Base-by-base conservation (phyloP, 2,329 filamentous ascomycete genomes). In the Magnaporthales sp. region DNA sequence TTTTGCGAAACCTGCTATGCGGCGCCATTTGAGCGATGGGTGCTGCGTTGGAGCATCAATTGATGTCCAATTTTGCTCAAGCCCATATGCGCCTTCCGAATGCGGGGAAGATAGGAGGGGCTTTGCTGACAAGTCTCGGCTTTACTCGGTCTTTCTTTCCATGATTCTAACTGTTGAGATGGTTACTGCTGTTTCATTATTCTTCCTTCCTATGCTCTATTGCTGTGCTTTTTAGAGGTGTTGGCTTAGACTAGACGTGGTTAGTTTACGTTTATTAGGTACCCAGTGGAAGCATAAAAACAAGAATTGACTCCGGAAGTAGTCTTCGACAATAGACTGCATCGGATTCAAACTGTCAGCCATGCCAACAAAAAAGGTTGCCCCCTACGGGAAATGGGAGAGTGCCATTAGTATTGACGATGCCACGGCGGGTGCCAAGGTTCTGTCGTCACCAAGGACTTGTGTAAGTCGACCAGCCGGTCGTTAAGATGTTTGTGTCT, bases 371-470 rank as follows among this genome's bases (percentile, higher is more conserved):
- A 75, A 73, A 66, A 68, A 68, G 24, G 71, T 70, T 19, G 75
- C 71, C 0, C 74, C 73, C 2, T 79, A 80, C 27, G 79, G 79
- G 26, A 70, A 75, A 8, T 81, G 79, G 79, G 67, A 73, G 15
- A 80, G 79, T 3, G 72, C 74, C 9, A 79, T 81, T 60, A 75
- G 75, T 1, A 67, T 73, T 13, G 77, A 78, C 19, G 74, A 75
- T 1, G 74, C 78, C 2, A 76, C 75, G 1, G 75, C 75, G 4
- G 76, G 76, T n/a, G 75, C 72, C 24, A 71, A 73, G 66, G 68
- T 66, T 1, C 66, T 81, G 9, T 72, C 71, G 0, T 74, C 74
- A 3, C 79, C 79, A 2, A 73, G 78, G n/a, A 73, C 74, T 8
- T 77, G 74, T 67, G 78, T 79, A 68, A 63, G 74, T 66, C 4